A percentile compares a stretch with the other conserved stretches of the same genome.
Evolutionary conservation across 2,329 filamentous ascomycete species (phyloP).

Genomic region (Didymella lethalis): DNA sequence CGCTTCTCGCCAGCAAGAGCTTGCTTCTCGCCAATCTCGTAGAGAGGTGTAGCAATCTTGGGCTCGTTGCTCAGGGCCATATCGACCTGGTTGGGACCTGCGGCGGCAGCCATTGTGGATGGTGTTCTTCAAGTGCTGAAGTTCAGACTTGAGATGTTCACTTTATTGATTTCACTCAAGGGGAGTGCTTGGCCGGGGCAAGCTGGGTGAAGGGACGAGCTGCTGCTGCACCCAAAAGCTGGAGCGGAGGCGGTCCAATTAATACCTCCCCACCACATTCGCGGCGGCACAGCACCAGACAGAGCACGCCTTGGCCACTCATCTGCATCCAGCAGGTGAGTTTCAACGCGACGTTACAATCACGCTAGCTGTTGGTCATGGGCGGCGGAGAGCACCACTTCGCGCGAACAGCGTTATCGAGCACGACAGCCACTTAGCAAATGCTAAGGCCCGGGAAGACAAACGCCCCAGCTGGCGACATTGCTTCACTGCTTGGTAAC

Average conservation of each 20-base stretch:
- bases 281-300: constrained; percentile 22
- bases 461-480: constrained; percentile 32
- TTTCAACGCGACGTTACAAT: constrained; percentile 37
- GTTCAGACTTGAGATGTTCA: constrained; percentile 18
- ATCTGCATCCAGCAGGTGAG: constrained; percentile 45
- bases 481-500: constrained; percentile 42
- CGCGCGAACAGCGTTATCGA: constrained; percentile 33
- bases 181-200: constrained; percentile 22
- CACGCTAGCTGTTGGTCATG: constrained; percentile 31
- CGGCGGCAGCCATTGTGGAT: constrained; percentile 41
- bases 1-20: constrained; percentile 39
- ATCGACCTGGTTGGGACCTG: constrained; percentile 45
- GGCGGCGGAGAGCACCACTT: constrained; percentile 18
- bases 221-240: constrained; percentile 21
- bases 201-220: constrained; percentile 23
- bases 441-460: constrained; percentile 32
- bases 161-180: constrained; percentile 7
- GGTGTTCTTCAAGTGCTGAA: constrained; percentile 25
- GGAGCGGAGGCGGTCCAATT: constrained; percentile 25
- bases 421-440: constrained; percentile 28
- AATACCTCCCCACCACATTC: constrained; percentile 22
- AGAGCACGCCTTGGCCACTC: constrained; percentile 30
- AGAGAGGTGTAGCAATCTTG: constrained; percentile 42
- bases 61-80: constrained; percentile 49
- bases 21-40: constrained; percentile 46